Base-by-base conservation (phyloP, 331 rosid genomes). In the Telfairia occidentalis region DNA sequence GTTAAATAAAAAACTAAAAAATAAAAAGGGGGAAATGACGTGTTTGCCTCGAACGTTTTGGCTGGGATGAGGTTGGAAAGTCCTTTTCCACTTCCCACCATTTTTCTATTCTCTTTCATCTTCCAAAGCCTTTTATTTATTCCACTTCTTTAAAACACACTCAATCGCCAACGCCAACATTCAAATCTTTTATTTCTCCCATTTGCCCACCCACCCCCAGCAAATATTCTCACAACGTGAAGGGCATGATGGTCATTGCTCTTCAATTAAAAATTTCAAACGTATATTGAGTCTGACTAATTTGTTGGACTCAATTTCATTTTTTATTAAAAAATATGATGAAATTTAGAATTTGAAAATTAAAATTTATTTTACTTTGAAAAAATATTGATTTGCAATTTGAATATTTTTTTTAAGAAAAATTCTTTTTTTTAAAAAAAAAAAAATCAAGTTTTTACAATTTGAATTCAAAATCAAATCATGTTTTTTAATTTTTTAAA, bases 41-140 rank as follows among this genome's bases (percentile, higher is more conserved):
- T 57, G 74, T 58, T 81, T 83, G 87, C 86, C 80, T 67, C 71
- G 71, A 78, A 76, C 82, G 79, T 75, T 75, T 85, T 77, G 78
- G 88, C 86, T 89, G 90, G 87, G 84, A 92, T 89, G 35, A 67
- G 73, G 73, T 67, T 93, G 98, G 97, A 90, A 91, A 86, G 73
- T 67, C 73, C 35, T 42, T 67, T 67, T 86, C 89, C 78, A 80
- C 83, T 65, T 64, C 85, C 97, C 75, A 91, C 88, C 90, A n/a
- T 37, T 37, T 32, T 75, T 80, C 50, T 64, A 59, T 85, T 80
- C 83, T 84, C 80, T 54, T 37, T 58, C 76, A 81, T 60, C 58
- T 76, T 65, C 37, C 23, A 49, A 29, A 60, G 26, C 12, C 70
- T 30, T 11, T 77, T 73, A 28, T 75, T 82, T 81, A 81, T 81